Percentiles rank a stretch among this genome's conserved stretches.
These are phyloP conservation scores for Phytophthora sp. DNA, from an alignment of 352 stramenopile genomes.

Conservation along the genomic window DNA sequence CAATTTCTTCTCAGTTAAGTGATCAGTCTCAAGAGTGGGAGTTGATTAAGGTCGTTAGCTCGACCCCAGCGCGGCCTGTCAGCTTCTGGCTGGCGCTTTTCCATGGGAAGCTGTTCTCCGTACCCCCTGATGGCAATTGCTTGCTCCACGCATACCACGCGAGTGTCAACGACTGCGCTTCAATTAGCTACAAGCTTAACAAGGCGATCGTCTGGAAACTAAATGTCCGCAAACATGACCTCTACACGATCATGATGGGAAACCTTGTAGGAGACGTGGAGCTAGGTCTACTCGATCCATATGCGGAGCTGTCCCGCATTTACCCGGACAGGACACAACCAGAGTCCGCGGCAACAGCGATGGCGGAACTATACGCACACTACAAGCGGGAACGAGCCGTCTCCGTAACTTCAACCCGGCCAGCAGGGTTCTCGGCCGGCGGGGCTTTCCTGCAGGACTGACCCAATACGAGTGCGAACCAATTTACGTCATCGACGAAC, in stretches of 20 bases:
- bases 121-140: too few species aligned
- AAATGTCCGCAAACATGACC: not conserved
- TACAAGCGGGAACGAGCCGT: not conserved
- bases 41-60: too few species aligned
- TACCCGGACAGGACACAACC: not conserved
- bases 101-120: too few species aligned
- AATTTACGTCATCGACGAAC: not conserved
- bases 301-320: not conserved
- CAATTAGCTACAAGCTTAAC: not conserved
- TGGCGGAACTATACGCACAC: not conserved
- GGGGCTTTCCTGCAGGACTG: too few species aligned
- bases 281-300: not conserved
- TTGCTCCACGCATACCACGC: too few species aligned
- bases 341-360: not conserved
- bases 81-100: too few species aligned
- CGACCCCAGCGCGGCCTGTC: too few species aligned
- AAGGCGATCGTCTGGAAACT: not conserved
- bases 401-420: not conserved
- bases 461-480: not conserved
- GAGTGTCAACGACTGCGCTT: not conserved
- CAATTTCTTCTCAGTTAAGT: too few species aligned
- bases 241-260: constrained; percentile 5
- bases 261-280: not conserved
- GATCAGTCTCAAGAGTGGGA: too few species aligned
- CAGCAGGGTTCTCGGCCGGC: not conserved